Percentiles rank a stretch among this genome's conserved stretches.
Conservation (phyloP, 257 asterid species). For the Gentiana dahurica region DNA sequence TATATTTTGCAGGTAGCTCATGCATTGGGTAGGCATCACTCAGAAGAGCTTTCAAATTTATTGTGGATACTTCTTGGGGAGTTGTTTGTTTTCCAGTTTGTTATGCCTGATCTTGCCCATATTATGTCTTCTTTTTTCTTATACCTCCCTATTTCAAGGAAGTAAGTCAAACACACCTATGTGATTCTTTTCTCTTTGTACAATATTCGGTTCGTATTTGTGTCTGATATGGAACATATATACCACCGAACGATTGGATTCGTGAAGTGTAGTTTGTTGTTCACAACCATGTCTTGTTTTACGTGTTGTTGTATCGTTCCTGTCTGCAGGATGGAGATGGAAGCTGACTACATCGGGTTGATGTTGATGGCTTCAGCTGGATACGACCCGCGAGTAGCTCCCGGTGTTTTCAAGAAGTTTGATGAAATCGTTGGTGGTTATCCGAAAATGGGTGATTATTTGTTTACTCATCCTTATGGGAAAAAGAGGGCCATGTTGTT, state of each 20-base stretch:
- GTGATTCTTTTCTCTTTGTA: too few relatives aligned
- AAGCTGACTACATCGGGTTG: constrained; percentile 85
- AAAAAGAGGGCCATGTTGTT: constrained; percentile 65
- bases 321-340: constrained; percentile 77
- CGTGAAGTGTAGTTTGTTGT: too few relatives aligned
- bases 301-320: too few relatives aligned
- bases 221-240: too few relatives aligned
- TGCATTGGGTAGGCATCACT: constrained; percentile 86
- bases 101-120: constrained; percentile 76
- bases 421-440: constrained; percentile 44
- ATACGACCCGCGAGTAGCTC: constrained; percentile 82
- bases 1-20: constrained; percentile 60
- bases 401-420: constrained; percentile 72
- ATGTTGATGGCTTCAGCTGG: constrained; percentile 76
- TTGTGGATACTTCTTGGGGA: constrained; percentile 70
- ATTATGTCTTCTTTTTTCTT: constrained; percentile 63
- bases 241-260: too few relatives aligned
- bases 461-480: constrained; percentile 91
- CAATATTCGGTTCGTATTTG: too few relatives aligned
- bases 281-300: too few relatives aligned
- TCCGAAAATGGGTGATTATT: constrained; percentile 43
- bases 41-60: constrained; percentile 73
- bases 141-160: constrained; percentile 87
- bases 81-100: constrained; percentile 64
- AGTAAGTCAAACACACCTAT: constrained; percentile 23